These are phyloP conservation scores for Colletotrichum sp. DNA, from an alignment of 2,329 filamentous ascomycete species.

Conservation along the genomic window DNA sequence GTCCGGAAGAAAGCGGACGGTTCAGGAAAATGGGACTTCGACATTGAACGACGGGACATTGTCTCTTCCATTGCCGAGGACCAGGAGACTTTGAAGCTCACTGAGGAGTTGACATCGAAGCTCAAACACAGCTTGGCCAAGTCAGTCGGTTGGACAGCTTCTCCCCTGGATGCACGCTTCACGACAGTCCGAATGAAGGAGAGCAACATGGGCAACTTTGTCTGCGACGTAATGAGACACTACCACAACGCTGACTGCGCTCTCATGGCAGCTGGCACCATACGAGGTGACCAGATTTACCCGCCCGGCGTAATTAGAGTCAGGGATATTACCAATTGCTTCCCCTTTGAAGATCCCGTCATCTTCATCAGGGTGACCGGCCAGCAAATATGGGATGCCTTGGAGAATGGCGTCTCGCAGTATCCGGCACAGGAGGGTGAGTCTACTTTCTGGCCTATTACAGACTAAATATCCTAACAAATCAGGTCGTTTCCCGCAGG, in stretches of 20 bases:
- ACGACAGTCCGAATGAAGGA: slow-evolving; percentile 78
- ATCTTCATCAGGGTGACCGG: slow-evolving; percentile 78
- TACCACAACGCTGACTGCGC: slow-evolving; percentile 83
- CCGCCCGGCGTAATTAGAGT: slow-evolving; percentile 78
- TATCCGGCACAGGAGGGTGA: slow-evolving; percentile 81
- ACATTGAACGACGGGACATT: slow-evolving; percentile 77
- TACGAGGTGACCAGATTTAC: slow-evolving; percentile 88
- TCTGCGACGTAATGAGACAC: slow-evolving; percentile 88
- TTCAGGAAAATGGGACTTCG: slow-evolving; percentile 73
- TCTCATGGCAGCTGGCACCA: slow-evolving; percentile 85
- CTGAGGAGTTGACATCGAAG: slow-evolving; percentile 72
- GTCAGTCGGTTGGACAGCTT: slow-evolving; percentile 81
- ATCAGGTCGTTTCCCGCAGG: slow-evolving; percentile 76
- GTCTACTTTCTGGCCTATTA: not conserved
- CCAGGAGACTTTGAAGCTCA: slow-evolving; percentile 61
- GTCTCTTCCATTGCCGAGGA: slow-evolving; percentile 72
- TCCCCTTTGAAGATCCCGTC: slow-evolving; percentile 90
- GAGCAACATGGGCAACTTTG: slow-evolving; percentile 88
- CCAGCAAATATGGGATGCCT: slow-evolving; percentile 74
- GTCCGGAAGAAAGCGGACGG: slow-evolving; percentile 62
- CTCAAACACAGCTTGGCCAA: slow-evolving; percentile 81
- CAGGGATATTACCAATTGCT: slow-evolving; percentile 86
- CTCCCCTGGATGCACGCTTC: slow-evolving; percentile 85
- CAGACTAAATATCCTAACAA: not conserved
- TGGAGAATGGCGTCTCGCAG: slow-evolving; percentile 82